phyloP scores from a whole-genome alignment of 345 rosid species.

The Erodium maritimum region DNA sequence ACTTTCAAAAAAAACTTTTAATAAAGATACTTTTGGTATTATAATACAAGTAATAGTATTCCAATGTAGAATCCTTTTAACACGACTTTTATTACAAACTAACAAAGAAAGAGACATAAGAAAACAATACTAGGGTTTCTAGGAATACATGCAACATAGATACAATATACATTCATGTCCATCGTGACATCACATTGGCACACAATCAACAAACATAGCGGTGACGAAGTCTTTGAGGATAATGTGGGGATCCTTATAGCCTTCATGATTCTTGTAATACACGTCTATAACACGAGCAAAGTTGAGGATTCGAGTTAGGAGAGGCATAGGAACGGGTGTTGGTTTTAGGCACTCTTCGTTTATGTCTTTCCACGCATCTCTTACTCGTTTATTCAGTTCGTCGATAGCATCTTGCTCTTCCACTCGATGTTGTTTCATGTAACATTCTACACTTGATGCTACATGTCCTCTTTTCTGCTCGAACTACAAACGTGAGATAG shows the following conservation, averaged over 20 bases:
- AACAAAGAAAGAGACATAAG: too few relatives aligned
- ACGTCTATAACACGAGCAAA: slow-evolving; percentile 10
- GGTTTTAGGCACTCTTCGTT: slow-evolving; percentile 11
- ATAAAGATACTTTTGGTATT: too few relatives aligned
- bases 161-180: too few relatives aligned
- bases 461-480: too few relatives aligned
- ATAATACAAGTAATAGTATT: too few relatives aligned
- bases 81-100: too few relatives aligned
- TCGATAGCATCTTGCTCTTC: slow-evolving; percentile 6
- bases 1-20: too few relatives aligned
- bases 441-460: slow-evolving; percentile 11
- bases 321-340: slow-evolving; percentile 3
- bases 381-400: slow-evolving; percentile 2
- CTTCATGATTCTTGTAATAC: slow-evolving; percentile 16
- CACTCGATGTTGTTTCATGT: slow-evolving; percentile 3
- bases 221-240: slow-evolving; percentile 1
- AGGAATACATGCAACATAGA: too few relatives aligned
- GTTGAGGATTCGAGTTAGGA: slow-evolving; percentile 14
- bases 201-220: slow-evolving; percentile 7
- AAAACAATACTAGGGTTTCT: too few relatives aligned
- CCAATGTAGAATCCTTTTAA: too few relatives aligned
- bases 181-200: slow-evolving; percentile 2
- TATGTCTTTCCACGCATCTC: slow-evolving; percentile 15
- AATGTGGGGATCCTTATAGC: not conserved
- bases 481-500: too few relatives aligned